Base-by-base conservation (phyloP, 1,139 yeast genomes). In the Candida albicans region DNA sequence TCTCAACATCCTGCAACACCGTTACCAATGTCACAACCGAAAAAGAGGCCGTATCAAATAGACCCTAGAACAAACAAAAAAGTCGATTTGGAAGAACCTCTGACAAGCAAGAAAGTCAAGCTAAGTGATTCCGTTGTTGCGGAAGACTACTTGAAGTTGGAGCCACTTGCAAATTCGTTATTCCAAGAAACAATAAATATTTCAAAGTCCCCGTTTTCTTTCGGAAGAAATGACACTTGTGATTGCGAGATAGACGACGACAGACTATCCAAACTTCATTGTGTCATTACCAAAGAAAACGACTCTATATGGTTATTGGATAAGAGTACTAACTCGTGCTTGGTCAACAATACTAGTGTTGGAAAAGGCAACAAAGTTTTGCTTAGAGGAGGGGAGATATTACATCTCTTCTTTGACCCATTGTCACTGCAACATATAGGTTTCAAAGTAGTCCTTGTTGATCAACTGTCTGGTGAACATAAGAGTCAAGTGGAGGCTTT, bases 281-380 rank as follows among this genome's bases (percentile, higher is more conserved):
- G 97, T 59, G 69, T 83, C 33, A 67, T 93, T 12, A 59, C 73
- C 43, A 79, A 83, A 54, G 74, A 77, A 48, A 64, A 79, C 3
- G 88, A 83, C 46, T 90, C 83, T 56, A 69, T 87, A n/a, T 89
- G 96, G 96, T 66, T 90, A 14, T 64, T 87, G 35, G 96, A 88
- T 56, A 78, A 74, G 48, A 86, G 95, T 42, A 81, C 95, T 0
- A 90, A 90, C 59, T 84, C 87, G 1, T 87, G 96, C 57, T 79
- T 71, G 51, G 75, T 90, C 8, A 88, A 90, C 57, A 77, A 77
- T 4, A 61, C 64, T 11, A 72, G 70, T 38, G 57, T 90, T 35
- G 86, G 86, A 0, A 79, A 80, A 48, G 85, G 85, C 2, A 71
- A 74, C 31, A 87, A 87, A 52, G 75, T 75, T 0, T 74, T 79